phyloP scores from a whole-genome alignment of 306 rosid genomes.

The Acacia confusa region DNA sequence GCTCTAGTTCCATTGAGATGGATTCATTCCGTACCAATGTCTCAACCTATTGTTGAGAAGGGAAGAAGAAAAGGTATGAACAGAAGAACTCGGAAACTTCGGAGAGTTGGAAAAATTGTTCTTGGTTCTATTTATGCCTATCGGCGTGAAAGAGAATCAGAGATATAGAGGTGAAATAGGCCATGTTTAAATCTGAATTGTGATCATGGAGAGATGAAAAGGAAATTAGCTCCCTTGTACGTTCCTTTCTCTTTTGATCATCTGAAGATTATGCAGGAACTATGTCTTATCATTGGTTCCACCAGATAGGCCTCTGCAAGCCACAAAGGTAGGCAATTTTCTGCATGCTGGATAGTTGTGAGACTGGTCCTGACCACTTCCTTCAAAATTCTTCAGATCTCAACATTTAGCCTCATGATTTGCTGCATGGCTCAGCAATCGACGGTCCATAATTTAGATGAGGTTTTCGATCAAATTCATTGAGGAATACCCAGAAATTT shows the following conservation, averaged over 20 bases:
- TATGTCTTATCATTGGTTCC: background rate
- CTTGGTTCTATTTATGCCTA: slow-evolving; percentile 49
- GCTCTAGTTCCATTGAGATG: slow-evolving; percentile 69
- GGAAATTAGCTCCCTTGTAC: background rate
- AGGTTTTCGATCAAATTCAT: background rate
- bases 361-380: slow-evolving; percentile 15
- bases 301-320: background rate
- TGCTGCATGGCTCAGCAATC: background rate
- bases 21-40: slow-evolving; percentile 50
- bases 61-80: slow-evolving; percentile 51
- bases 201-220: slow-evolving; percentile 19
- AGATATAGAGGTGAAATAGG: slow-evolving; percentile 40
- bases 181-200: background rate
- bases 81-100: slow-evolving; percentile 59
- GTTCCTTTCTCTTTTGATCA: background rate
- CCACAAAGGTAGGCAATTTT: slow-evolving; percentile 15
- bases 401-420: background rate
- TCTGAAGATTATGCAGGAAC: slow-evolving; percentile 6
- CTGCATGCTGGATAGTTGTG: slow-evolving; percentile 22
- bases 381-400: background rate
- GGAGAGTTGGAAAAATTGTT: slow-evolving; percentile 75
- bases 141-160: slow-evolving; percentile 68
- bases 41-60: slow-evolving; percentile 43
- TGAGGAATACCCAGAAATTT: background rate
- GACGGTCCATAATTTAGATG: background rate